phyloP scores from a whole-genome alignment of 108 stramenopile genomes.

The Pseudonitzschia pungens region DNA sequence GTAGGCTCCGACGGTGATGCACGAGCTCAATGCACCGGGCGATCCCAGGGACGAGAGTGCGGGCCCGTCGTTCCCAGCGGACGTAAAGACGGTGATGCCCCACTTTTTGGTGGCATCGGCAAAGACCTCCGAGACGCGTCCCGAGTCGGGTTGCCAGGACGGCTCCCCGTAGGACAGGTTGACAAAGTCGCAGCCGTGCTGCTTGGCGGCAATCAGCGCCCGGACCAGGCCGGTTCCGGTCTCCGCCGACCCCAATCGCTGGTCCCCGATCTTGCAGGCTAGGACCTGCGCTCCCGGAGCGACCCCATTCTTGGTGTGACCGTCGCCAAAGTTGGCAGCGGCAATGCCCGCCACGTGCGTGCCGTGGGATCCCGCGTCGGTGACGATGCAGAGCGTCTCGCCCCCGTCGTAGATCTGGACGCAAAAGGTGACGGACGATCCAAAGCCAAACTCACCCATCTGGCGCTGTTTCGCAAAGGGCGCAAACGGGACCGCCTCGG shows the following conservation, averaged over 20 bases:
- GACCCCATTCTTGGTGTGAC: constrained; percentile 69
- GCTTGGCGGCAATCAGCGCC: constrained; percentile 76
- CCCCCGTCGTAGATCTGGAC: constrained; percentile 84
- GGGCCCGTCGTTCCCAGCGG: constrained; percentile 91
- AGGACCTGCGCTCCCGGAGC: constrained; percentile 91
- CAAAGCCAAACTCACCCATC: constrained; percentile 37
- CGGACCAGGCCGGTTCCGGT: constrained; percentile 79
- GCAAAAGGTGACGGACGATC: constrained; percentile 57
- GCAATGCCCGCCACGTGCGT: constrained; percentile 93
- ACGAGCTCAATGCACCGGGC: constrained; percentile 70
- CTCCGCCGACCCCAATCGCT: constrained; percentile 85
- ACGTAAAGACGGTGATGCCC: constrained; percentile 76
- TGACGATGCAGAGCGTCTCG: constrained; percentile 66
- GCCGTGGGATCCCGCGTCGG: constrained; percentile 87
- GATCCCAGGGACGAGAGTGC: constrained; percentile 84
- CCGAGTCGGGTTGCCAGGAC: constrained; percentile 47
- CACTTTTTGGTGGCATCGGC: constrained; percentile 70
- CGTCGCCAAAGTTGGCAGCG: constrained; percentile 50
- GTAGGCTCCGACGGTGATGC: constrained; percentile 78
- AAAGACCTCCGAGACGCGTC: constrained; percentile 60
- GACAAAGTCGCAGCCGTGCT: constrained; percentile 77
- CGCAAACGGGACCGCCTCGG: constrained; percentile 47
- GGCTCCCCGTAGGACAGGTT: constrained; percentile 92
- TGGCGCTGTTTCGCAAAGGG: constrained; percentile 57
- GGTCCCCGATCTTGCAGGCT: constrained; percentile 88